These are phyloP conservation scores for Phyllosticta capitalensis DNA, from an alignment of 2,329 filamentous ascomycete species.

Conservation along the genomic window DNA sequence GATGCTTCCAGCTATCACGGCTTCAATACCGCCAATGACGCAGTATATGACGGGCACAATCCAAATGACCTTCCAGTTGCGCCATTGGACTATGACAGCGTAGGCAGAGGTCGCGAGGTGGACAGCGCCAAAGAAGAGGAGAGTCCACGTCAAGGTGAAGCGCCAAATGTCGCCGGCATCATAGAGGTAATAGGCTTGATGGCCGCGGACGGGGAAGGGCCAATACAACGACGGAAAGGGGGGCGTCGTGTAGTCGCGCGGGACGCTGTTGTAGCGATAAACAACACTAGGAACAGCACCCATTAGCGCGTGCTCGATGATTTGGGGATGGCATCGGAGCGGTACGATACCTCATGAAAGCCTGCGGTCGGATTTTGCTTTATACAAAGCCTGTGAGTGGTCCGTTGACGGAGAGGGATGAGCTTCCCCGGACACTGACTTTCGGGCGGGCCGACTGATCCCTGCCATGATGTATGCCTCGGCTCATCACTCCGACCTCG, in stretches of 20 bases:
- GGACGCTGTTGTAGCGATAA: conserved; percentile 35
- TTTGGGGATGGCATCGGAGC: not conserved
- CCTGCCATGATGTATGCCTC: conserved; percentile 1
- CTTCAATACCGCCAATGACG: conserved; percentile 64
- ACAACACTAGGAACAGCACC: conserved; percentile 29
- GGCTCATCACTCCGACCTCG: not conserved
- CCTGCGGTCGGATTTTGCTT: not conserved
- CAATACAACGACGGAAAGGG: conserved; percentile 76
- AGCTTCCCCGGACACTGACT: not conserved
- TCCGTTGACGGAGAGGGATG: not conserved
- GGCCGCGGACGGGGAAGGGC: conserved; percentile 49
- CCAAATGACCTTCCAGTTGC: conserved; percentile 53
- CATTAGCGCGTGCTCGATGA: not conserved
- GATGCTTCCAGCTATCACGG: conserved; percentile 68
- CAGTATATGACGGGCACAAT: conserved; percentile 61
- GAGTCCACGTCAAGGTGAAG: conserved; percentile 79
- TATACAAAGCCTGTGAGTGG: not conserved
- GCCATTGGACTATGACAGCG: conserved; percentile 61
- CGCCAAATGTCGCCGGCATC: conserved; percentile 70
- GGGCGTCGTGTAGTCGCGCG: conserved; percentile 56
- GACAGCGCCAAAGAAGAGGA: conserved; percentile 67
- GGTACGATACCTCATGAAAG: conserved; percentile 22
- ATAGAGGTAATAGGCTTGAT: conserved; percentile 58
- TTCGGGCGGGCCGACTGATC: not conserved
- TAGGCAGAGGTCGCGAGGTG: conserved; percentile 64